phyloP scores from a whole-genome alignment of 2,329 filamentous ascomycete genomes.

The Ophiostoma angusticollis region DNA sequence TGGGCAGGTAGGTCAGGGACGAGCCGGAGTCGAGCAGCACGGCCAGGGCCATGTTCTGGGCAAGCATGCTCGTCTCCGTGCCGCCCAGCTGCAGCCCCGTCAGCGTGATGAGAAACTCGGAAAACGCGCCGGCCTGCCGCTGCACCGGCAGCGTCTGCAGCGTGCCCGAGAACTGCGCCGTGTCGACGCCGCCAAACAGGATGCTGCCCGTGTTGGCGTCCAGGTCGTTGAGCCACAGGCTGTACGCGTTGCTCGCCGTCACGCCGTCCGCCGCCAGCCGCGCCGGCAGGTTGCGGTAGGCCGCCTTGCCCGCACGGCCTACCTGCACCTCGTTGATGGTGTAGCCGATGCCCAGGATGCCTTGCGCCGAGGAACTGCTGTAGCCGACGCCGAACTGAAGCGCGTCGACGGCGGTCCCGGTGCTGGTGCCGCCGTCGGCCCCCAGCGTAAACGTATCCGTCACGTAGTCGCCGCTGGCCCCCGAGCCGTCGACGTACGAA shows the following conservation, averaged over 20 bases:
- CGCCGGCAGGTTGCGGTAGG: conserved; percentile 58
- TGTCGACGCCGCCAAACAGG: conserved; percentile 64
- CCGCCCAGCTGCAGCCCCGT: conserved; percentile 39
- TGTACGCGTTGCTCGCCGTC: conserved; percentile 57
- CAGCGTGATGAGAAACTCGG: conserved; percentile 57
- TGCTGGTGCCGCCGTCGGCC: background rate
- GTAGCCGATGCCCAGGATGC: conserved; percentile 81
- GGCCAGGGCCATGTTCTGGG: conserved; percentile 38
- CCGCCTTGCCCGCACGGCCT: conserved; percentile 34
- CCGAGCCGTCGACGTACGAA: conserved; percentile 70
- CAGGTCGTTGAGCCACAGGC: conserved; percentile 63
- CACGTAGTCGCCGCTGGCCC: conserved; percentile 66
- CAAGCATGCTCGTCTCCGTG: conserved; percentile 25
- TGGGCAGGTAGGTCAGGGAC: conserved; percentile 53
- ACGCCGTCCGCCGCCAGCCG: conserved; percentile 46
- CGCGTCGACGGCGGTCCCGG: conserved; percentile 24
- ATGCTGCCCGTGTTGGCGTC: conserved; percentile 52
- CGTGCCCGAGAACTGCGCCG: conserved; percentile 46
- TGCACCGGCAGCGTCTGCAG: conserved; percentile 58
- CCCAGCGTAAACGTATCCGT: conserved; percentile 57
- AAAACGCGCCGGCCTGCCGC: conserved; percentile 34
- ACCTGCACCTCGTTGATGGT: conserved; percentile 64
- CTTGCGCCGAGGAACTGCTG: conserved; percentile 44
- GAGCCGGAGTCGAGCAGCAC: conserved; percentile 62
- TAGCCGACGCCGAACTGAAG: conserved; percentile 68